phyloP scores from a whole-genome alignment of 2,329 filamentous ascomycete genomes.

The Exophiala viscosa region DNA sequence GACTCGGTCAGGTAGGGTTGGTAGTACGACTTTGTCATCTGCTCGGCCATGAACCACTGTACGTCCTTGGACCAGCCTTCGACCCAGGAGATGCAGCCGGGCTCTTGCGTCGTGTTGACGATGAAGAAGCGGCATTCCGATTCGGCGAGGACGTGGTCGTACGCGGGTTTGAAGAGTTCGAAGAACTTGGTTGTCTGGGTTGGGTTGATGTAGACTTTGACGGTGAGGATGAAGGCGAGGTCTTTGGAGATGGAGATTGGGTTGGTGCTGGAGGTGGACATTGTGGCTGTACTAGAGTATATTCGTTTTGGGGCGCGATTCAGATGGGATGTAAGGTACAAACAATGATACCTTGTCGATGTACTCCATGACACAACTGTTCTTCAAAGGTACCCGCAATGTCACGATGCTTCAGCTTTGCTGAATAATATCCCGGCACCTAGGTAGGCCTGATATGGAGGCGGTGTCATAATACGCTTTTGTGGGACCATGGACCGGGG shows the following conservation, averaged over 20 bases:
- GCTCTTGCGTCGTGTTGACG: constrained; percentile 32
- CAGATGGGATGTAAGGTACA: no score
- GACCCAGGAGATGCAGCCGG: constrained; percentile 38
- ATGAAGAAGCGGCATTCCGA: constrained; percentile 47
- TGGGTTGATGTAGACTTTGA: constrained; percentile 29
- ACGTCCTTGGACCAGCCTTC: constrained; percentile 40
- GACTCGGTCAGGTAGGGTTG: constrained; percentile 40
- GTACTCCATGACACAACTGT: no score
- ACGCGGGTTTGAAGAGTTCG: constrained; percentile 37
- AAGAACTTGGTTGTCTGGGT: constrained; percentile 32
- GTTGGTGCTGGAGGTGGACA: neutral
- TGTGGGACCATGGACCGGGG: no score
- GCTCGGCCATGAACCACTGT: constrained; percentile 33
- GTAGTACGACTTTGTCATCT: constrained; percentile 41
- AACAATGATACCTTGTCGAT: no score
- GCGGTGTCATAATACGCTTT: no score
- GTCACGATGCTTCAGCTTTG: no score
- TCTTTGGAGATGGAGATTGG: neutral
- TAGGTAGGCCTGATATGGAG: no score
- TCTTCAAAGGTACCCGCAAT: no score
- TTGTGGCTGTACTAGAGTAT: neutral
- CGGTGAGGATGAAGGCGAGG: constrained; percentile 19
- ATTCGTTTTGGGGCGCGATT: no score
- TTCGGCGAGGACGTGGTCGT: constrained; percentile 41
- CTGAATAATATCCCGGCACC: no score